Evolutionary conservation across 176 grass and related monocot genomes (phyloP).

Genomic region (Chloris gayana): DNA sequence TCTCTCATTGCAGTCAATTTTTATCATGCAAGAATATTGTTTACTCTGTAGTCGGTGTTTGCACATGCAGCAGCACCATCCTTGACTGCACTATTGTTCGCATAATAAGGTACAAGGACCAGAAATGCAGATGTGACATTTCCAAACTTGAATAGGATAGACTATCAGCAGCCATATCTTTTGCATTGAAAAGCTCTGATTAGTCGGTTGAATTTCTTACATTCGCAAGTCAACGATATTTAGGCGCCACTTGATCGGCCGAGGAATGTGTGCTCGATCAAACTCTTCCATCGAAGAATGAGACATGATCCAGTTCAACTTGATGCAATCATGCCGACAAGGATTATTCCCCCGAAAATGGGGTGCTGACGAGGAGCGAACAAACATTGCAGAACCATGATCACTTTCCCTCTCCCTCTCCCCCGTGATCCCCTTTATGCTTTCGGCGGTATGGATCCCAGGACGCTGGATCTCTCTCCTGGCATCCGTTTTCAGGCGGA

Average conservation of each 20-base stretch:
- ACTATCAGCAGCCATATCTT: not conserved
- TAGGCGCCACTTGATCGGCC: slow-evolving; percentile 30
- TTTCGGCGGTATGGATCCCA: too few species aligned
- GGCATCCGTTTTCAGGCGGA: too few species aligned
- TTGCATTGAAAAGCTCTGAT: too few species aligned
- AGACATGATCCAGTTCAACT: slow-evolving; percentile 5
- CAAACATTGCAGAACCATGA: not conserved
- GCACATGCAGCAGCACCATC: too few species aligned
- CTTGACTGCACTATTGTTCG: too few species aligned
- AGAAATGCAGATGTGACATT: not conserved
- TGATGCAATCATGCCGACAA: slow-evolving; percentile 10
- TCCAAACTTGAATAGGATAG: not conserved
- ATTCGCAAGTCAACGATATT: too few species aligned
- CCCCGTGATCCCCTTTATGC: too few species aligned
- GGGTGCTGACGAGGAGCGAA: not conserved
- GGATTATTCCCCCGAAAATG: not conserved
- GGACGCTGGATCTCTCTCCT: too few species aligned
- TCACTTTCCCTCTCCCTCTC: too few species aligned
- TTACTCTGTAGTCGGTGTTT: too few species aligned
- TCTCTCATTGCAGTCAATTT: not conserved
- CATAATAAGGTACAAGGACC: not conserved
- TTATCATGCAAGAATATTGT: not conserved
- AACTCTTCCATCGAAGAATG: slow-evolving; percentile 23
- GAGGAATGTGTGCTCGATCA: slow-evolving; percentile 36
- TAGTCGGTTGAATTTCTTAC: too few species aligned